Base-by-base conservation (phyloP, 2,329 filamentous ascomycete species). In the Plectosphaerella cucumerina region DNA sequence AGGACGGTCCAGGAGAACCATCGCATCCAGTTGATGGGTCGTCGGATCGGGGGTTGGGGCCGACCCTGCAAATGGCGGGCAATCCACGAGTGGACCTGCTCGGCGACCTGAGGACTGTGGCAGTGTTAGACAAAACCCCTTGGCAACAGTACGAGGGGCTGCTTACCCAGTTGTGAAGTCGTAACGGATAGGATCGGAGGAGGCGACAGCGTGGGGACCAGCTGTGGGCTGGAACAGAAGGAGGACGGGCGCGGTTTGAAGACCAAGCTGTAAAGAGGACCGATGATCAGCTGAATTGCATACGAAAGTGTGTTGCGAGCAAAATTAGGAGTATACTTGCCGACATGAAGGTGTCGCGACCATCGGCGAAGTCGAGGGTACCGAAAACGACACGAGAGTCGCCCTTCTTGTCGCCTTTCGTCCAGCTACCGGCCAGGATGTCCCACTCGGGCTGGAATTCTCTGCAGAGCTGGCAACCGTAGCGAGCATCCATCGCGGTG, bases 391-490 rank as follows among this genome's bases (percentile, higher is more conserved):
- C 62, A 55, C 86, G 80, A 23, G 85, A 87, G 58, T 89, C 79
- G 49, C 78, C 86, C 53, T 82, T 75, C 74, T 87, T 90, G 69
- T 96, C 89, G 8, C 89, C 91, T 68, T 88, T 90, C 55, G 78
- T 78, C 94, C 94, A 99, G 71, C 89, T 94, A 69, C 84, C 89
- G 49, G 82, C 83, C 50, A 99, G 73, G 49, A 97, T 70, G 50
- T 95, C 89, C 88, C 91, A 99, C 71, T 99, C 94, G 2, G 92
- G 87, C 68, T 96, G 89, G 69, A 99, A 96, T 49, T 96, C 90
- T 48, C 84, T 81, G 70, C 94, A 99, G 46, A 97, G 76, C 58
- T 85, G 76, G 68, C 94, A 99, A 53, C 88, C 89, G 65, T 89
- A 97, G 52, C 90, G 83, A 31, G 84, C 64, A 58, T 96, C 92